phyloP scores from a whole-genome alignment of 345 rosid species.

The Carallia brachiata region DNA sequence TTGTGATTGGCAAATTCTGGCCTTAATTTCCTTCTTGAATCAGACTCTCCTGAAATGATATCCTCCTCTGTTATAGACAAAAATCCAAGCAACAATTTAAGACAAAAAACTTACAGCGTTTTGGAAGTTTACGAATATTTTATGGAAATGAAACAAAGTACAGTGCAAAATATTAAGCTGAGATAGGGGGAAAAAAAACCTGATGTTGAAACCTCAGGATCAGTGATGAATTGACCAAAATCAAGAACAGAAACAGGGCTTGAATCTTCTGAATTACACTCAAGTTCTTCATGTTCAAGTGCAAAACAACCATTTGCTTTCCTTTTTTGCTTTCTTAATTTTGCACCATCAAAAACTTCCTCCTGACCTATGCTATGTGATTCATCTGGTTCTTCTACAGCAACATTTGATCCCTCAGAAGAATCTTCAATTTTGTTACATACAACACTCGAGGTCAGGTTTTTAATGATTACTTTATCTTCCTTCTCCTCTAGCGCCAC shows the following conservation, averaged over 20 bases:
- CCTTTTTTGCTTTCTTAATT: conserved; percentile 28
- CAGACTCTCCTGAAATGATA: conserved; percentile 12
- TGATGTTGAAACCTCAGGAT: conserved; percentile 34
- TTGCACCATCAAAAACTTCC: conserved; percentile 16
- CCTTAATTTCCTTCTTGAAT: conserved; percentile 30
- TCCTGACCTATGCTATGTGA: conserved; percentile 1
- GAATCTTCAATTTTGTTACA: conserved; percentile 7
- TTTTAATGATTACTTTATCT: conserved; percentile 3
- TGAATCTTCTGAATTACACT: conserved; percentile 53
- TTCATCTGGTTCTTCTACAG: neutral
- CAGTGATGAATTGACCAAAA: conserved; percentile 42
- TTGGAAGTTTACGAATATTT: neutral
- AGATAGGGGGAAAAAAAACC: conserved; percentile 30
- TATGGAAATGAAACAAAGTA: neutral
- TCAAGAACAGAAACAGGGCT: conserved; percentile 95
- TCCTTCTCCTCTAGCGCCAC: conserved; percentile 17
- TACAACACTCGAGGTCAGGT: conserved; percentile 13
- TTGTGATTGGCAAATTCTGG: conserved; percentile 25
- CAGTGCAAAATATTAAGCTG: neutral
- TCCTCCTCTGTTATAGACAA: conserved; percentile 21
- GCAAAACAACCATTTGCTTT: neutral
- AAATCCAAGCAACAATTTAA: neutral
- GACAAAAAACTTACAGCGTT: neutral
- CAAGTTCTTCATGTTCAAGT: conserved; percentile 33
- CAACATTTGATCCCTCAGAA: neutral